Conservation (phyloP, 495 filamentous ascomycete species). For the Xylaria curta region DNA sequence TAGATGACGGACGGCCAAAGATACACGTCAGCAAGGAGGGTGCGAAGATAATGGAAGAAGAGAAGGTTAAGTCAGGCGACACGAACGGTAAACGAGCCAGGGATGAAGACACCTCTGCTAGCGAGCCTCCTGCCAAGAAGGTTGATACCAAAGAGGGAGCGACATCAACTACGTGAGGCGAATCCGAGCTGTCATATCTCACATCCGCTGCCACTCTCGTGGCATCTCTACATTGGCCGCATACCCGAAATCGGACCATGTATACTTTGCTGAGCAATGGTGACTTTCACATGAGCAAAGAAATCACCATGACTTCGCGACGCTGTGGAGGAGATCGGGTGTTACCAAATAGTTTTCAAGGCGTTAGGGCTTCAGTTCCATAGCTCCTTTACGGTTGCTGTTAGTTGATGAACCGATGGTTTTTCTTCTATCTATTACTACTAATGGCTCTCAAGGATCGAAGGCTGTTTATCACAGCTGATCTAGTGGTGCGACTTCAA, state of each 20-base stretch:
- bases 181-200: background rate
- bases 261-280: slow-evolving; percentile 13
- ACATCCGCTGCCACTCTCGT: background rate
- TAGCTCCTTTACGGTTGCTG: slow-evolving; percentile 4
- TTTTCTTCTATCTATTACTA: background rate
- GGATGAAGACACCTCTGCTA: slow-evolving; percentile 46
- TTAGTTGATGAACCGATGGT: background rate
- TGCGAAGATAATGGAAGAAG: slow-evolving; percentile 36
- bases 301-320: background rate
- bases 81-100: slow-evolving; percentile 52
- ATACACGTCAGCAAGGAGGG: slow-evolving; percentile 44
- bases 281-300: background rate
- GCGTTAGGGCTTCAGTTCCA: slow-evolving; percentile 15
- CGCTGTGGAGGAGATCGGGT: slow-evolving; percentile 28
- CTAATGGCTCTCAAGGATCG: background rate
- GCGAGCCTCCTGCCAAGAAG: slow-evolving; percentile 55
- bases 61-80: slow-evolving; percentile 25
- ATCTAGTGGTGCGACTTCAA: background rate
- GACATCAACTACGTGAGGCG: slow-evolving; percentile 27
- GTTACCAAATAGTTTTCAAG: background rate
- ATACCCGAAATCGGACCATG: background rate
- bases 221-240: background rate
- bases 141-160: slow-evolving; percentile 52
- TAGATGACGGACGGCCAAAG: slow-evolving; percentile 37
- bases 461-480: background rate